These are phyloP conservation scores for Fraxinus xanthoxyloides DNA, from an alignment of 305 asterid species.

Conservation along the genomic window DNA sequence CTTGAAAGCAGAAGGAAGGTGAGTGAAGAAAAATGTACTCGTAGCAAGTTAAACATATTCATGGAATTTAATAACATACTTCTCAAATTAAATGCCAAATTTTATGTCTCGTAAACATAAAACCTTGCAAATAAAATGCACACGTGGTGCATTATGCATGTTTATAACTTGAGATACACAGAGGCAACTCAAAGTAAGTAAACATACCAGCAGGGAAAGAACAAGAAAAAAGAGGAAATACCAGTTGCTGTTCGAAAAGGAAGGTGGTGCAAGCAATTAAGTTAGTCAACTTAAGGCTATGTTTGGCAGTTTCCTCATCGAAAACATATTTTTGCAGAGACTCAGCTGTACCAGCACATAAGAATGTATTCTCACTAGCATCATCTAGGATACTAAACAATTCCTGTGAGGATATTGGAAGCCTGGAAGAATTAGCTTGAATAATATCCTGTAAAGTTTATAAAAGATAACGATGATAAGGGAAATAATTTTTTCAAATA, in stretches of 20 bases:
- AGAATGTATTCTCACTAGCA: conserved; percentile 91
- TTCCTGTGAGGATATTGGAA: conserved; percentile 69
- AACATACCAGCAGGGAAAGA: neutral
- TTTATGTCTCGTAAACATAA: neutral
- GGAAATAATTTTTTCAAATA: conserved; percentile 4
- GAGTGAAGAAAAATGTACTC: neutral
- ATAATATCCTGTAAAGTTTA: conserved; percentile 66
- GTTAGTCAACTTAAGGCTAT: conserved; percentile 71
- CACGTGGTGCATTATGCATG: neutral
- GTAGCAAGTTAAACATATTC: neutral
- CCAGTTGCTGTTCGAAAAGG: conserved; percentile 86
- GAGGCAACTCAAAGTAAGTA: conserved; percentile 16
- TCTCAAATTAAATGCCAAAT: neutral
- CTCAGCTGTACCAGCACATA: conserved; percentile 92
- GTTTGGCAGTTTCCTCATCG: conserved; percentile 62
- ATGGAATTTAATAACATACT: neutral
- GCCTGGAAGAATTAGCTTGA: conserved; percentile 58
- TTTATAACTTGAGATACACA: conserved; percentile 14
- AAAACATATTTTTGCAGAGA: conserved; percentile 69
- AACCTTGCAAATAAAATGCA: neutral
- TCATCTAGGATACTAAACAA: conserved; percentile 83
- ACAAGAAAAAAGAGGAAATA: conserved; percentile 30
- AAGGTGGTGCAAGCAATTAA: conserved; percentile 75
- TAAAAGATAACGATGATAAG: neutral
- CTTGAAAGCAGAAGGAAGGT: neutral